Base-by-base conservation (phyloP, 257 asterid species). In the Solanum lignicaule region DNA sequence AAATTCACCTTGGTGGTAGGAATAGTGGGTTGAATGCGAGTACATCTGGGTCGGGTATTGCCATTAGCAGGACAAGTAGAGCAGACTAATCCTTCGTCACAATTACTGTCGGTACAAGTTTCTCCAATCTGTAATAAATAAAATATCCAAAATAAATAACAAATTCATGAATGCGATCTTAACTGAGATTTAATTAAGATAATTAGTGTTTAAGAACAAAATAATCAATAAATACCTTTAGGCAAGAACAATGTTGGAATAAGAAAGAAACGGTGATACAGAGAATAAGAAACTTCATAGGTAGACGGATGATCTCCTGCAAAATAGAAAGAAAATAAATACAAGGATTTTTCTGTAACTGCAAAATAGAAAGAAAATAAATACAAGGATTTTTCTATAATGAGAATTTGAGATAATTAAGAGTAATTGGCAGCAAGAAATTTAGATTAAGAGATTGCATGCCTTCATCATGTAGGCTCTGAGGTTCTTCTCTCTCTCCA, bases 11-110 rank as follows among this genome's bases (percentile, higher is more conserved):
- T 94, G 7, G 96, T 58, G 7, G 94, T 87, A 21, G 99, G 98
- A 88, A 83, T 91, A 14, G 92, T 71, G 65, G 99, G 99, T 72
- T 89, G 98, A 43, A 78, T 66, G 84, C 98, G 98, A 9, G 90
- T 88, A 90, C 99, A 96, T 86, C 98, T 92, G 52, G 96, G 93
- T 35, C 99, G 93, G 75, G 97, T 94, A 87, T 96, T 95, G 82
- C 97, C 96, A 82, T 91, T 93, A 32, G 94, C 94, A 25, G 93
- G 90, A 89, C 99, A 96, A 27, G 93, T 87, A n/a, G 91, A 92
- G 32, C 99, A 96, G 29, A 48, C 66, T 58, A 95, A 90, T 4
- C 97, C 98, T 86, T 88, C 91, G 48, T 94, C 94, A 90, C 98
- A 96, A 31, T 88, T 86, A 39, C 81, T 88, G 90, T 86, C 75